phyloP scores from a whole-genome alignment of 2,329 filamentous ascomycete species.

The Arthrobotrys megalospora region DNA sequence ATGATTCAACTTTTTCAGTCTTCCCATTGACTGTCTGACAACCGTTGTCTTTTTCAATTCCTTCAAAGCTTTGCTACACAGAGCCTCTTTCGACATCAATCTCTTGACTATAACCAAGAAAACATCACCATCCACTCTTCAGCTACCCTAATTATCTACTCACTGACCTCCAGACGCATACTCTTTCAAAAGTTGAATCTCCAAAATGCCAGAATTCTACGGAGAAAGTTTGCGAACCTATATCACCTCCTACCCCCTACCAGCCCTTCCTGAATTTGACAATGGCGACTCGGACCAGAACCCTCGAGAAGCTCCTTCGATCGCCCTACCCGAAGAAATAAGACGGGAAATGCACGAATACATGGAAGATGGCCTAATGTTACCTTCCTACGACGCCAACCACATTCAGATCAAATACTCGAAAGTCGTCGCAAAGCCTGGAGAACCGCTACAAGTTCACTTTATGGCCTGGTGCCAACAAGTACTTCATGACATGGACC shows the following conservation, averaged over 20 bases:
- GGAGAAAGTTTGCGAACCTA: conserved; percentile 43
- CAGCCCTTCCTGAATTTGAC: conserved; percentile 36
- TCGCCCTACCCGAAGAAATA: conserved; percentile 42
- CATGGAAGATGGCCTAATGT: conserved; percentile 33
- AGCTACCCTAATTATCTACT: not conserved
- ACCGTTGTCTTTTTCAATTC: too few species aligned
- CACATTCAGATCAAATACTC: conserved; percentile 37
- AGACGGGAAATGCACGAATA: conserved; percentile 42
- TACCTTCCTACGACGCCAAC: conserved; percentile 46
- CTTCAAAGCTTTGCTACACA: too few species aligned
- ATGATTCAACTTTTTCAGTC: too few species aligned
- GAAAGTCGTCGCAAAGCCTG: conserved; percentile 36
- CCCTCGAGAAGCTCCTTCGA: conserved; percentile 49
- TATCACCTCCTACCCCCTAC: conserved; percentile 49
- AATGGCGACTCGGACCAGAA: conserved; percentile 15
- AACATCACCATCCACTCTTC: too few species aligned
- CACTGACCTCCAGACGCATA: not conserved
- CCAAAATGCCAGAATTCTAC: conserved; percentile 51
- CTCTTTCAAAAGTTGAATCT: not conserved
- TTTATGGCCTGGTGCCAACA: conserved; percentile 56
- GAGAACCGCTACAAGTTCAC: conserved; percentile 49
- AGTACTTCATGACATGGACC: conserved; percentile 52
- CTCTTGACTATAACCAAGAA: too few species aligned
- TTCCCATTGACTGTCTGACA: too few species aligned
- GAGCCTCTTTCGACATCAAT: too few species aligned